A percentile compares a stretch with the other conserved stretches of the same genome.
Conservation (phyloP, 2,329 filamentous ascomycete species). For the Colletotrichum sp. region DNA sequence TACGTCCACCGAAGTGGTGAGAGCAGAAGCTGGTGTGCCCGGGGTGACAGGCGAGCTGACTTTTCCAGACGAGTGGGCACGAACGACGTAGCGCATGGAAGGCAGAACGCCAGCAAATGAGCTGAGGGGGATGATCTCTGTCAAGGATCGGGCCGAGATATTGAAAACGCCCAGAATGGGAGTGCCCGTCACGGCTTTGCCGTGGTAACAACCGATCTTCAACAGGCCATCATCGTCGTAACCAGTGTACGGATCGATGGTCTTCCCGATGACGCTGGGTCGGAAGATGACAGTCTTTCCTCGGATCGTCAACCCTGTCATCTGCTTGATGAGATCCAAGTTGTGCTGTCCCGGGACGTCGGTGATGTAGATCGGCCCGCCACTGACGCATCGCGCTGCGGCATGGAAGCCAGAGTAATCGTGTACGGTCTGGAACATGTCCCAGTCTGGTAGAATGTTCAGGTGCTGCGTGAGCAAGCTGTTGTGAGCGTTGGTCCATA, state of each 20-base stretch:
- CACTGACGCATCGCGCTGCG: conserved; percentile 86
- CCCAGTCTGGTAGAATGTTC: conserved; percentile 85
- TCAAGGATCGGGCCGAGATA: conserved; percentile 64
- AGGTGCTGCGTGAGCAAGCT: conserved; percentile 81
- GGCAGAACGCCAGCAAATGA: conserved; percentile 74
- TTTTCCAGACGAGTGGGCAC: conserved; percentile 71
- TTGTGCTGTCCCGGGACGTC: conserved; percentile 87
- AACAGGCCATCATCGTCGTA: conserved; percentile 78
- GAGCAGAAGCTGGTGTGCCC: conserved; percentile 51
- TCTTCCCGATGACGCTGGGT: conserved; percentile 76
- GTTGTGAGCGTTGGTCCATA: conserved; percentile 94
- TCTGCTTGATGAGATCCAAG: conserved; percentile 75
- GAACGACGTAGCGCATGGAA: conserved; percentile 70
- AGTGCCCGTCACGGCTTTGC: conserved; percentile 68
- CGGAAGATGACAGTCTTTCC: conserved; percentile 83
- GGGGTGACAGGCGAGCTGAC: conserved; percentile 59
- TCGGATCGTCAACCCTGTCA: conserved; percentile 75
- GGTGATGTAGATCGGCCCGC: conserved; percentile 93
- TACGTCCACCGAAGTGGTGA: conserved; percentile 67
- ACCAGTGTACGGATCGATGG: conserved; percentile 73
- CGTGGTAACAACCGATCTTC: conserved; percentile 81
- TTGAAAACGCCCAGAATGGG: conserved; percentile 89
- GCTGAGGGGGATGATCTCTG: conserved; percentile 72
- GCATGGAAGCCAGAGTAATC: conserved; percentile 84
- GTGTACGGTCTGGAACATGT: conserved; percentile 71